phyloP scores from a whole-genome alignment of 805 yeast genomes.

The Lipomyces starkeyi region DNA sequence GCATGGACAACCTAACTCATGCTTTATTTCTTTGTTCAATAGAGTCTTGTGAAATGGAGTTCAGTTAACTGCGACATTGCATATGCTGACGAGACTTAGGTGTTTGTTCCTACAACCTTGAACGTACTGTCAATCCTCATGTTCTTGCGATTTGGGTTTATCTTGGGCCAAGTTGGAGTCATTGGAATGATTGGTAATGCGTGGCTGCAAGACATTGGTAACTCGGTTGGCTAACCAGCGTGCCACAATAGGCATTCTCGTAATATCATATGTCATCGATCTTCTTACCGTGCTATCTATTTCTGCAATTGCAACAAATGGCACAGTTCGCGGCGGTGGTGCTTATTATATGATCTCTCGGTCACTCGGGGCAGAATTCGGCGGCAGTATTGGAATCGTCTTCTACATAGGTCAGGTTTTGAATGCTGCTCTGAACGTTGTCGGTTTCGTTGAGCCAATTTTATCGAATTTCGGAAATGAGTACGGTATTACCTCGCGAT shows the following conservation, averaged over 20 bases:
- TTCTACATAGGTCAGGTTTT: constrained; percentile 94
- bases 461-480: constrained; percentile 73
- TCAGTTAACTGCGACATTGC: neutral
- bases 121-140: constrained; percentile 92
- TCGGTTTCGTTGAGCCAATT: constrained; percentile 92
- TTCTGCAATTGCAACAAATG: constrained; percentile 96
- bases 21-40: neutral
- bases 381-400: constrained; percentile 95
- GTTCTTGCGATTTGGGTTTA: constrained; percentile 94
- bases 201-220: neutral
- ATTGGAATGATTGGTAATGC: constrained; percentile 59
- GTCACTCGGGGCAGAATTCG: constrained; percentile 96
- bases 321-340: constrained; percentile 97
- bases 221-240: neutral
- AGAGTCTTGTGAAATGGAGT: neutral
- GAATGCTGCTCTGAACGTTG: constrained; percentile 87
- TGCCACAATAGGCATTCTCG: constrained; percentile 45
- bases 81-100: constrained; percentile 17
- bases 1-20: neutral
- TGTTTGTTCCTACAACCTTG: constrained; percentile 86
- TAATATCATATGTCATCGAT: constrained; percentile 79
- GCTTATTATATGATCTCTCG: constrained; percentile 97
- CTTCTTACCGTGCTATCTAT: constrained; percentile 85
- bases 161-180: constrained; percentile 92
- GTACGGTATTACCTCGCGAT: constrained; percentile 59